Base-by-base conservation (phyloP, 2,329 filamentous ascomycete species). In the Colletotrichum higginsianum region DNA sequence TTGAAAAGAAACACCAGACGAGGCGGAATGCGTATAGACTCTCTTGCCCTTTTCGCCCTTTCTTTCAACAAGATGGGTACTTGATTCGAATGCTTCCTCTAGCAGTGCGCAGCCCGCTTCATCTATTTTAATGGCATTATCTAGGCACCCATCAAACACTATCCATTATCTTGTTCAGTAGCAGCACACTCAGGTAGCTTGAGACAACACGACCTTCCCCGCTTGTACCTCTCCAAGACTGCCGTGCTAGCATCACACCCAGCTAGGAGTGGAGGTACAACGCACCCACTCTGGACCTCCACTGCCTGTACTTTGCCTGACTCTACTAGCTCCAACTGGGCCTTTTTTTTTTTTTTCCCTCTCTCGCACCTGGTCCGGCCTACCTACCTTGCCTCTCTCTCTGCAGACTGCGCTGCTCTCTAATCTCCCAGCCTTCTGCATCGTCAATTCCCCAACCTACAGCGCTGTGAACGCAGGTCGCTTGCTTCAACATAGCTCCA, bases 281-380 rank as follows among this genome's bases (percentile, higher is more conserved):
- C 40, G 26, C 53, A 60, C n/a, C 35, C 61, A 64, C 55, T 23
- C 30, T 44, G 23, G 55, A 60, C 46, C 35, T 44, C 55, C 46
- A 61, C 58, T 52, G 40, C 40, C 61, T 63, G 47, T 53, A 49
- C 47, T 30, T 53, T 53, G 30, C 49, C 61, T 63, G 61, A 63
- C 61, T 63, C 49, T 63, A 12, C 49, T 63, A 63, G 61, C 38
- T 63, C 61, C 61, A 55, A 63, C 50, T 63, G 49, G 49, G n/a
- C 49, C 46, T 63, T 63, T 63, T 63, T 55, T 63, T 63, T 55
- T 57, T 35, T 35, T 35, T 35, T 30, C 7, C 30, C 30, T 8
- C 30, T 30, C 30, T 35, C 30, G 30, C 21, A 53, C 16, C 5
- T 55, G 38, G 11, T 46, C 50, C 55, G 47, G 46, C 46, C 21